Percentiles rank a stretch among this genome's conserved stretches.
phyloP scores from a whole-genome alignment of 208 protist species.

The Trypanosoma lewisi region DNA sequence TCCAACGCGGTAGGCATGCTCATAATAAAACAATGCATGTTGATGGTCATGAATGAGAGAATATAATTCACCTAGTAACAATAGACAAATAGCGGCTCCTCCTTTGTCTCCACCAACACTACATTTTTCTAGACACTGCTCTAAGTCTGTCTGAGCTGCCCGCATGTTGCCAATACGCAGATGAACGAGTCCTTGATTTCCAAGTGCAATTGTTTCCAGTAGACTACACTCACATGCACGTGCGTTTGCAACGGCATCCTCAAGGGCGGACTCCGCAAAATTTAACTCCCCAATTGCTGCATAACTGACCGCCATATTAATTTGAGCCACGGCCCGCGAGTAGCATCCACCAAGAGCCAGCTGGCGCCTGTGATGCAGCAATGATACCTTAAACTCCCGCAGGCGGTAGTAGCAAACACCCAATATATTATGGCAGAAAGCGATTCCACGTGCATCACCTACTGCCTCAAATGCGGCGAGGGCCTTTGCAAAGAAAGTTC shows the following conservation, averaged over 20 bases:
- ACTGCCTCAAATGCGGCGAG: constrained; percentile 53
- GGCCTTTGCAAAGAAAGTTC: constrained; percentile 48
- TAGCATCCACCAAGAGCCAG: constrained; percentile 78
- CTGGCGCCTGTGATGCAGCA: constrained; percentile 85
- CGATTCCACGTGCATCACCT: constrained; percentile 51
- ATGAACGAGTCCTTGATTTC: constrained; percentile 74
- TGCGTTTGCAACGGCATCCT: constrained; percentile 70
- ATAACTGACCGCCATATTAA: constrained; percentile 88
- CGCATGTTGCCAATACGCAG: constrained; percentile 82
- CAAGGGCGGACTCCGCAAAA: constrained; percentile 75
- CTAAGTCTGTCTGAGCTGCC: constrained; percentile 64
- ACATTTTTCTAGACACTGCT: constrained; percentile 84
- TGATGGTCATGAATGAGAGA: constrained; percentile 78
- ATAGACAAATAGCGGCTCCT: constrained; percentile 78
- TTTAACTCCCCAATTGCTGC: constrained; percentile 72
- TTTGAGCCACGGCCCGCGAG: constrained; percentile 72
- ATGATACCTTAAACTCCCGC: constrained; percentile 64
- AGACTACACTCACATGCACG: constrained; percentile 52
- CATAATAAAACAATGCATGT: constrained; percentile 89
- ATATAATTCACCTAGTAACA: constrained; percentile 87
- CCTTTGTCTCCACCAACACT: constrained; percentile 78
- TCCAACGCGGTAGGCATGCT: constrained; percentile 80
- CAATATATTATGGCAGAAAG: constrained; percentile 86
- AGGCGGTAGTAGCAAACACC: constrained; percentile 76
- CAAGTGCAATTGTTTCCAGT: constrained; percentile 79